Evolutionary conservation across 2,329 filamentous ascomycete species (phyloP).

Genomic region (Cladosporium oxysporum): DNA sequence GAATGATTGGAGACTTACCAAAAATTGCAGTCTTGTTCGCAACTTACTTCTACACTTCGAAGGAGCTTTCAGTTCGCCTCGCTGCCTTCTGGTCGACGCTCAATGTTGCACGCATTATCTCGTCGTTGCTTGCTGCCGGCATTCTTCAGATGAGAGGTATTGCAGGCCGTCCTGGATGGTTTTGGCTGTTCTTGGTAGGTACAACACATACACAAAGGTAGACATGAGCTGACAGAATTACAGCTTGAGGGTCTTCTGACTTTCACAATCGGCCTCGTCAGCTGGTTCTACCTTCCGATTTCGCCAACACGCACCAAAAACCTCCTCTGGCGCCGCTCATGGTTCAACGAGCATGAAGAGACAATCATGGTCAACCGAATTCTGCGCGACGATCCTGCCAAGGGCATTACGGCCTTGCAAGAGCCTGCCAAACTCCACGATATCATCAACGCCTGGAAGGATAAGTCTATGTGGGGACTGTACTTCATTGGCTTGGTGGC

Average conservation of each 20-base stretch:
- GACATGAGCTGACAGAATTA: neutral
- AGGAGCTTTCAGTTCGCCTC: constrained; percentile 67
- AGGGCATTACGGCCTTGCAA: constrained; percentile 54
- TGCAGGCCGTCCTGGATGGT: constrained; percentile 51
- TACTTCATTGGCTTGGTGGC: constrained; percentile 27
- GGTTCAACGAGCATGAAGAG: constrained; percentile 68
- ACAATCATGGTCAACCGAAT: constrained; percentile 69
- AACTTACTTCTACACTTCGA: constrained; percentile 73
- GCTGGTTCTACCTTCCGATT: constrained; percentile 55
- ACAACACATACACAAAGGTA: too few species aligned
- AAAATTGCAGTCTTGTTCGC: constrained; percentile 61
- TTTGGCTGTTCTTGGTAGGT: constrained; percentile 59
- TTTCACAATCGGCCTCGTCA: constrained; percentile 53
- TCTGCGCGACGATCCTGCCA: constrained; percentile 62
- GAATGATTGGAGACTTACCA: neutral
- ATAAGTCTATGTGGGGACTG: constrained; percentile 23
- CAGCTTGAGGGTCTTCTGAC: constrained; percentile 57
- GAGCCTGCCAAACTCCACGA: constrained; percentile 26
- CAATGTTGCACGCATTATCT: constrained; percentile 31
- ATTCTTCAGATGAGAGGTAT: constrained; percentile 48
- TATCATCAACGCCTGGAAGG: constrained; percentile 8
- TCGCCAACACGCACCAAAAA: constrained; percentile 65
- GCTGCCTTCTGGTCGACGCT: constrained; percentile 64
- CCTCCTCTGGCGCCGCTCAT: constrained; percentile 61
- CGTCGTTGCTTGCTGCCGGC: constrained; percentile 33